A percentile compares a stretch with the other conserved stretches of the same genome.
phyloP scores from a whole-genome alignment of 1,139 yeast species.

The Meyerozyma athensensis region DNA sequence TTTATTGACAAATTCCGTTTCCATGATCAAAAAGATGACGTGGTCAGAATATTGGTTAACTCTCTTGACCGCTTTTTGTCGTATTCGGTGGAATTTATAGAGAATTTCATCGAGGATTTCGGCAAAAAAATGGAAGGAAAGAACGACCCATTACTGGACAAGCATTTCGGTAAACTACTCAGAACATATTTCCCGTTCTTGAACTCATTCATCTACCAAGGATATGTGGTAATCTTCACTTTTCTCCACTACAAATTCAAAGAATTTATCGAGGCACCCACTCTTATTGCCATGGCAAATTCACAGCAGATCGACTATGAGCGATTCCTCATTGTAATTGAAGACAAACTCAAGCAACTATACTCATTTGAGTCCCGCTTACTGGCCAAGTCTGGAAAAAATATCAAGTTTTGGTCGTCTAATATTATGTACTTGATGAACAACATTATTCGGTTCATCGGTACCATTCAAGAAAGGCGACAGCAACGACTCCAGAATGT shows the following conservation, averaged over 20 bases:
- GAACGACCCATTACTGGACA: neutral
- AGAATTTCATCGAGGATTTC: constrained; percentile 16
- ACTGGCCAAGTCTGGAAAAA: constrained; percentile 14
- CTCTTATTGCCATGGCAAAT: constrained; percentile 10
- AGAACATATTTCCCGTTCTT: constrained; percentile 41
- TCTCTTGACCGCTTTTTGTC: constrained; percentile 39
- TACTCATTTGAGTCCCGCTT: constrained; percentile 24
- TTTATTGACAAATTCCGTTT: constrained; percentile 38
- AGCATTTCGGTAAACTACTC: constrained; percentile 29
- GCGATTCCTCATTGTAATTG: constrained; percentile 23
- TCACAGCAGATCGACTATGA: constrained; percentile 10
- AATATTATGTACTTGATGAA: constrained; percentile 31
- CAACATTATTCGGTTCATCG: constrained; percentile 29
- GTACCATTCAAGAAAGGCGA: constrained; percentile 23
- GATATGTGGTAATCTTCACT: constrained; percentile 47
- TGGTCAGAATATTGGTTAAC: constrained; percentile 28
- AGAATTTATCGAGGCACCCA: constrained; percentile 23
- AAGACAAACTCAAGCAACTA: constrained; percentile 20
- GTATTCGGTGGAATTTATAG: constrained; percentile 24
- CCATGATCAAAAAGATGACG: constrained; percentile 22
- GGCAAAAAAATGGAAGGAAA: constrained; percentile 15
- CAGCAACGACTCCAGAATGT: constrained; percentile 2
- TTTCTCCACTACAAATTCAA: constrained; percentile 40
- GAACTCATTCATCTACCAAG: constrained; percentile 48
- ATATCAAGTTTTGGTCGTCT: constrained; percentile 33